phyloP scores from a whole-genome alignment of 371 early-diverging fungal species.

The Chytridium lagenaria region DNA sequence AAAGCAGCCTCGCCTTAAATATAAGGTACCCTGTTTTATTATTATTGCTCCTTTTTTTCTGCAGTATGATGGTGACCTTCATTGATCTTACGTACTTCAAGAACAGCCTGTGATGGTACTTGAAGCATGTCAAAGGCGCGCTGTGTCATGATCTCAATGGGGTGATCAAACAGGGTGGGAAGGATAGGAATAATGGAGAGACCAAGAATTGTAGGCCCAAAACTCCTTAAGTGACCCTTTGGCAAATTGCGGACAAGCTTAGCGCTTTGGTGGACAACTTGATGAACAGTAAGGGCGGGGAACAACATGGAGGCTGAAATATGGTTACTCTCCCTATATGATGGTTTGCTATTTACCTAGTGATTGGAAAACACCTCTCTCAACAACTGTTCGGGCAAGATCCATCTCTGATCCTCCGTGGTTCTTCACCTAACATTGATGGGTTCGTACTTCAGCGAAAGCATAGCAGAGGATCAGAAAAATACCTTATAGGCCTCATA shows the following conservation, averaged over 20 bases:
- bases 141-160: slow-evolving; percentile 72
- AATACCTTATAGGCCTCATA: slow-evolving; percentile 78
- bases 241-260: slow-evolving; percentile 49
- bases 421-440: too few species aligned
- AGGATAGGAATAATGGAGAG: slow-evolving; percentile 72
- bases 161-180: slow-evolving; percentile 77
- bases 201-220: slow-evolving; percentile 75
- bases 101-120: slow-evolving; percentile 27
- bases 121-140: slow-evolving; percentile 57
- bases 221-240: slow-evolving; percentile 55
- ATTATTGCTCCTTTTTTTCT: background rate
- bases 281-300: slow-evolving; percentile 77
- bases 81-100: background rate
- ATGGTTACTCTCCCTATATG: background rate
- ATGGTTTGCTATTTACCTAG: slow-evolving; percentile 20
- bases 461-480: too few species aligned
- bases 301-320: slow-evolving; percentile 69
- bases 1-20: background rate
- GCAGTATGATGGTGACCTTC: background rate
- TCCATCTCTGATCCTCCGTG: slow-evolving; percentile 43
- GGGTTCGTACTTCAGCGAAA: too few species aligned
- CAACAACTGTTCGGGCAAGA: slow-evolving; percentile 63
- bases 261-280: slow-evolving; percentile 71
- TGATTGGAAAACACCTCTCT: slow-evolving; percentile 74
- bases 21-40: too few species aligned